Percentiles rank a stretch among this genome's conserved stretches.
phyloP scores from a whole-genome alignment of 352 stramenopile species.

The Pythium plurisporium region DNA sequence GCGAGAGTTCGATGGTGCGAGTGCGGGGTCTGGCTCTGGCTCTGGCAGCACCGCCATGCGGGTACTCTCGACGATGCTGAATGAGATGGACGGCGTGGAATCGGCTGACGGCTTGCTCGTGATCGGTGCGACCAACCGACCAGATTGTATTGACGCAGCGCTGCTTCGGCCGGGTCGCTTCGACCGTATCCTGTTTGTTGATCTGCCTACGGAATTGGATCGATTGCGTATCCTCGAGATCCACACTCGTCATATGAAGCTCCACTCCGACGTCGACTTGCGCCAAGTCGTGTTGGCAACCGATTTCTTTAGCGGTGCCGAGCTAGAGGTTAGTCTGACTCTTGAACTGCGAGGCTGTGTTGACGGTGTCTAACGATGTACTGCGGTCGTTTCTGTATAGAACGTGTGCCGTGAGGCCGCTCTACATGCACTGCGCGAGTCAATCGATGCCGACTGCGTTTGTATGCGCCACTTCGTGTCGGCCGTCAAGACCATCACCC shows the following conservation, averaged over 20 bases:
- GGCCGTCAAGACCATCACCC: slow-evolving; percentile 42
- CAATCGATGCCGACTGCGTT: slow-evolving; percentile 48
- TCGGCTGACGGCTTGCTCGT: slow-evolving; percentile 94
- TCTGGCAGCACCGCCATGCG: slow-evolving; percentile 69
- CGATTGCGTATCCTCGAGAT: slow-evolving; percentile 99
- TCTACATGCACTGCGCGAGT: slow-evolving; percentile 65
- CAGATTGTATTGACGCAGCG: slow-evolving; percentile 97
- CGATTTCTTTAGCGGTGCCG: slow-evolving; percentile 75
- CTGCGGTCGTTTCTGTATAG: slow-evolving; percentile 28
- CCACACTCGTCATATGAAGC: slow-evolving; percentile 99
- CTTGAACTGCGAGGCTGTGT: neutral
- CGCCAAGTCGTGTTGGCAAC: slow-evolving; percentile 42
- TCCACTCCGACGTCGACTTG: slow-evolving; percentile 99
- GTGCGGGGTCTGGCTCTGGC: slow-evolving; percentile 27
- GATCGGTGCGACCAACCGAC: slow-evolving; percentile 99
- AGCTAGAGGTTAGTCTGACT: slow-evolving; percentile 64
- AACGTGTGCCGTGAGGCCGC: slow-evolving; percentile 85
- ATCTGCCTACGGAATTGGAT: slow-evolving; percentile 98
- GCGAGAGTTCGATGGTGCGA: slow-evolving; percentile 53
- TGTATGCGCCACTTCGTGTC: slow-evolving; percentile 56
- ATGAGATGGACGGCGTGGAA: slow-evolving; percentile 98
- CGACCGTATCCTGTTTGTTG: slow-evolving; percentile 99
- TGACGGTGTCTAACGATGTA: neutral
- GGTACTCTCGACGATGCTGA: slow-evolving; percentile 96
- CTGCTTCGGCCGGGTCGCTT: slow-evolving; percentile 98